Conservation (phyloP, 805 yeast species). For the Wickerhamiella siamensis region DNA sequence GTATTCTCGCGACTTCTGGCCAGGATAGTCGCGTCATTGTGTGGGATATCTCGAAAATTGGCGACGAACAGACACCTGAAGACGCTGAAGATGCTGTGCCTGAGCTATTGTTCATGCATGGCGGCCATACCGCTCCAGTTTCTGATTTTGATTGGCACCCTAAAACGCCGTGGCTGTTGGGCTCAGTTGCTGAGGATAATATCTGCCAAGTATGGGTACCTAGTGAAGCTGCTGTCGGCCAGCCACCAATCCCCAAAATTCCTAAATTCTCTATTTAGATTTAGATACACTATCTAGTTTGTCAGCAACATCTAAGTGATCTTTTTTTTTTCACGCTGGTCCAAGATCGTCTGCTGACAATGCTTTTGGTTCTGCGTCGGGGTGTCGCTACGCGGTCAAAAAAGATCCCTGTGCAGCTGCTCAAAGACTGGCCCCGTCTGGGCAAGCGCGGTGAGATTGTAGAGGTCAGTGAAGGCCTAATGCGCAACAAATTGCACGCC, state of each 20-base stretch:
- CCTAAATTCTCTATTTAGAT: constrained; percentile 2
- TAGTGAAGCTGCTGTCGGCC: constrained; percentile 24
- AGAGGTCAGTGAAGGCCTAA: constrained; percentile 60
- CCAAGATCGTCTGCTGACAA: background rate
- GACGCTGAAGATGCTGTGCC: constrained; percentile 88
- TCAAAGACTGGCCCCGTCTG: constrained; percentile 46
- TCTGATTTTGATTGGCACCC: constrained; percentile 57
- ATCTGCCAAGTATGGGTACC: constrained; percentile 65
- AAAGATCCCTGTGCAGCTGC: constrained; percentile 54
- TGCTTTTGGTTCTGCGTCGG: constrained; percentile 6
- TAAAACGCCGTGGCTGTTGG: constrained; percentile 36
- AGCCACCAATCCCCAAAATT: constrained; percentile 1
- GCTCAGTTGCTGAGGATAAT: constrained; percentile 58
- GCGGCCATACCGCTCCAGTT: constrained; percentile 57
- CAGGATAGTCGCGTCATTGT: constrained; percentile 63
- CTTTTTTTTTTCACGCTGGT: background rate
- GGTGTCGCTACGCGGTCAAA: constrained; percentile 16
- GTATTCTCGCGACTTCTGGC: constrained; percentile 49
- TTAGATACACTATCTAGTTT: background rate
- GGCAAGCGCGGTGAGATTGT: constrained; percentile 64
- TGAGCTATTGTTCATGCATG: constrained; percentile 81
- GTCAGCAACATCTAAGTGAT: background rate
- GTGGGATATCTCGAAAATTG: constrained; percentile 71
- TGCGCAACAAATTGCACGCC: constrained; percentile 66
- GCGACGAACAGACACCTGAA: constrained; percentile 73